phyloP scores from a whole-genome alignment of 2,329 filamentous ascomycete species.

The Colletotrichum magnum region DNA sequence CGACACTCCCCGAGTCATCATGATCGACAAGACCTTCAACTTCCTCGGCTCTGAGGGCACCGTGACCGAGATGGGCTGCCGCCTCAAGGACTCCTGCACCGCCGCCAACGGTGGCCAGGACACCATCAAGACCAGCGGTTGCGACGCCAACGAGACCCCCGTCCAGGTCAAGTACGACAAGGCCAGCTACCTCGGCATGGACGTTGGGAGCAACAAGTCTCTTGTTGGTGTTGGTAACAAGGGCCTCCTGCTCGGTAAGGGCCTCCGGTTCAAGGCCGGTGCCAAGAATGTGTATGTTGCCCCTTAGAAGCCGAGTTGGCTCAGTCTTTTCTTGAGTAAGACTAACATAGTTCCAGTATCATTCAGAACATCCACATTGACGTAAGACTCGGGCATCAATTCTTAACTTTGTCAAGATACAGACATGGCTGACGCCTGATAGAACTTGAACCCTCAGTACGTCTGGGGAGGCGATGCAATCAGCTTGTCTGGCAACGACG shows the following conservation, averaged over 20 bases:
- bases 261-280: constrained; percentile 51
- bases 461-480: constrained; percentile 54
- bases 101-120: constrained; percentile 41
- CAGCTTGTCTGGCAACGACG: constrained; percentile 49
- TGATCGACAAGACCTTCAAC: constrained; percentile 49
- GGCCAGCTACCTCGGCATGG: constrained; percentile 49
- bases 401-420: constrained; percentile 55
- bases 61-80: constrained; percentile 44
- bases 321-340: too few species aligned
- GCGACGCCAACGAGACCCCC: constrained; percentile 38
- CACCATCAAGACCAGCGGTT: constrained; percentile 46
- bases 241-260: constrained; percentile 58
- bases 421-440: constrained; percentile 28
- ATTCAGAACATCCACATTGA: constrained; percentile 53
- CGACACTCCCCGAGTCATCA: constrained; percentile 50
- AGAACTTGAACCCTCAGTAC: constrained; percentile 52
- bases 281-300: constrained; percentile 47
- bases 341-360: constrained; percentile 48
- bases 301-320: too few species aligned
- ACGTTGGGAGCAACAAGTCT: constrained; percentile 57
- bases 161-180: constrained; percentile 49
- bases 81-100: constrained; percentile 37
- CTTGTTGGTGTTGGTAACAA: constrained; percentile 55
- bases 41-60: constrained; percentile 45
- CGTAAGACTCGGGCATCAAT: not conserved